phyloP scores from a whole-genome alignment of 2,329 filamentous ascomycete genomes.

The Zymoseptoria tritici region DNA sequence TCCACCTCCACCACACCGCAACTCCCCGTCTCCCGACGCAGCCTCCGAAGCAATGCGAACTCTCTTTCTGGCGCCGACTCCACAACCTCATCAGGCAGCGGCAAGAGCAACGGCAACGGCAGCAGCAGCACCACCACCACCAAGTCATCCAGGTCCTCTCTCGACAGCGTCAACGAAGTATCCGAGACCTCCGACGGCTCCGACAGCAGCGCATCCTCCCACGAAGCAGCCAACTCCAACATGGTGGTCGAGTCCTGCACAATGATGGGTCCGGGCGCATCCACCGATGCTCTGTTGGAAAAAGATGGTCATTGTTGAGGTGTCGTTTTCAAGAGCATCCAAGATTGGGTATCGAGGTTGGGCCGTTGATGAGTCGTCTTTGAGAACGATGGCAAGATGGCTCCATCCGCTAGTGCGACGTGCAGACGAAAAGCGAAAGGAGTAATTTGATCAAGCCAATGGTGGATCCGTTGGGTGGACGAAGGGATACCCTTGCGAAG shows the following conservation, averaged over 20 bases:
- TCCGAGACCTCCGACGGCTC: conserved; percentile 10
- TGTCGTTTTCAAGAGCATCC: neutral
- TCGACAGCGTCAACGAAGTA: conserved; percentile 1
- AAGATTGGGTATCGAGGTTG: neutral
- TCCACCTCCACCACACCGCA: no score
- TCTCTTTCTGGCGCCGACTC: conserved; percentile 6
- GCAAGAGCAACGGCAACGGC: conserved; percentile 1
- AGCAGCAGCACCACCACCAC: no score
- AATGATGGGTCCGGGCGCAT: conserved; percentile 31
- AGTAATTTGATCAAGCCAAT: neutral
- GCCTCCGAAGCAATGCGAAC: conserved; percentile 15
- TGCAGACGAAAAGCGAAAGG: no score
- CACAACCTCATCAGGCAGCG: conserved; percentile 1
- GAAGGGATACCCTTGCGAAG: neutral
- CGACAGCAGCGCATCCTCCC: conserved; percentile 15
- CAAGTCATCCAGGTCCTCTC: no score
- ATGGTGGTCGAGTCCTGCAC: conserved; percentile 29
- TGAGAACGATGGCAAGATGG: neutral
- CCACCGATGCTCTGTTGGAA: conserved; percentile 32
- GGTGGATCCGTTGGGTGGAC: neutral
- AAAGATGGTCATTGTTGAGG: conserved; percentile 1
- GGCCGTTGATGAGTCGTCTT: neutral
- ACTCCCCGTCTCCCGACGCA: no score
- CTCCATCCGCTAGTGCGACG: neutral
- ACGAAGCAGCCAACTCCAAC: conserved; percentile 21